Percentiles rank a stretch among this genome's conserved stretches.
These are phyloP conservation scores for Pseudogymnoascus sp. DNA, from an alignment of 2,329 filamentous ascomycete genomes.

Conservation along the genomic window DNA sequence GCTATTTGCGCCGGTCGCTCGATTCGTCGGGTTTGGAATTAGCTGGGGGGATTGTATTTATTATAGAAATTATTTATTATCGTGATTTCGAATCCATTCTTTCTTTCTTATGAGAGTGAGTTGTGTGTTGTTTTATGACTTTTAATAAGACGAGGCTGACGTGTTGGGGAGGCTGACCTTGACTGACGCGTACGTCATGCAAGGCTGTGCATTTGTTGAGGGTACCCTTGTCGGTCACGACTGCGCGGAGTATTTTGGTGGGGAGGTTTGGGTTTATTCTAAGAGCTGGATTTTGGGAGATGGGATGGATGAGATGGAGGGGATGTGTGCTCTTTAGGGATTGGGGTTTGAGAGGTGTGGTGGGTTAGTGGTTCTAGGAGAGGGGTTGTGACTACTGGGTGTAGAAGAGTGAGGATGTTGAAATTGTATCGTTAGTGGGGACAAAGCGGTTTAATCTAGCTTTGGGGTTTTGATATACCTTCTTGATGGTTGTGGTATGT, in stretches of 20 bases:
- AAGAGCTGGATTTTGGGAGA: neutral
- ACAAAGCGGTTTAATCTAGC: neutral
- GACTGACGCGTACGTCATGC: neutral
- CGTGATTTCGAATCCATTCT: neutral
- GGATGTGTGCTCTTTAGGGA: neutral
- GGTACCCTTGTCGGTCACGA: neutral
- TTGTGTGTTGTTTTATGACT: neutral
- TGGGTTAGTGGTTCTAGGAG: neutral
- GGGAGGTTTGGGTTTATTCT: neutral
- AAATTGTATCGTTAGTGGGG: neutral
- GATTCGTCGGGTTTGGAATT: neutral
- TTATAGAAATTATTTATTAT: neutral
- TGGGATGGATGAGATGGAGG: neutral
- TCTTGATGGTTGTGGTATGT: neutral
- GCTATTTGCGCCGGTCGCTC: neutral
- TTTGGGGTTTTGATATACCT: neutral
- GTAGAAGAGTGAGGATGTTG: neutral
- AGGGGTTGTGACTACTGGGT: neutral
- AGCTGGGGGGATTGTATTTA: neutral
- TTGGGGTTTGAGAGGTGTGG: neutral
- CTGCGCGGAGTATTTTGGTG: neutral
- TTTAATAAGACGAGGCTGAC: neutral
- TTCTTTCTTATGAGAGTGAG: neutral
- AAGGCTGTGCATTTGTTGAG: constrained; percentile 1
- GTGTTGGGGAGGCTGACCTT: neutral